Conservation (phyloP, 1,284 basidiomycete species). For the Golubevia pallescens region DNA sequence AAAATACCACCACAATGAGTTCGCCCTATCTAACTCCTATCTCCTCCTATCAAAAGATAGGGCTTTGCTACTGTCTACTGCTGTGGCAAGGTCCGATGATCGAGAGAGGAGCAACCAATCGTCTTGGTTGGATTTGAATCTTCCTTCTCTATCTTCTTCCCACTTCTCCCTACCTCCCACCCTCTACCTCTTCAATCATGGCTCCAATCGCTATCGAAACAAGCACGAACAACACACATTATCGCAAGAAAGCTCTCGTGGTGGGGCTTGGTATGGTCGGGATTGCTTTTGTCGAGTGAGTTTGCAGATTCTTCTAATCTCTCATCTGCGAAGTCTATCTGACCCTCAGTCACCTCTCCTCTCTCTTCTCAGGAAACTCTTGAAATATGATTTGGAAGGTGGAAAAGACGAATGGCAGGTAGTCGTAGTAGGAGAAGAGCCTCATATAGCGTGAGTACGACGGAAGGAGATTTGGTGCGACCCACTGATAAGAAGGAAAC, state of each 20-base stretch:
- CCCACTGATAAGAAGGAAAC: slow-evolving; percentile 21
- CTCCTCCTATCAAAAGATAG: no score
- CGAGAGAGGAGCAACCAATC: no score
- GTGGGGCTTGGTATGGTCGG: slow-evolving; percentile 77
- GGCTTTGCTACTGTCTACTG: no score
- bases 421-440: slow-evolving; percentile 70
- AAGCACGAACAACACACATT: not conserved
- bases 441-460: slow-evolving; percentile 73
- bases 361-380: slow-evolving; percentile 22
- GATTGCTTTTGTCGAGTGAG: slow-evolving; percentile 67
- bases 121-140: no score
- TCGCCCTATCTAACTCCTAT: no score
- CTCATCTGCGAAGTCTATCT: slow-evolving; percentile 38
- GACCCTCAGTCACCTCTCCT: slow-evolving; percentile 1
- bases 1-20: no score
- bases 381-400: slow-evolving; percentile 39
- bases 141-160: no score
- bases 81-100: no score
- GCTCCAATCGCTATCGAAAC: slow-evolving; percentile 15
- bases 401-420: slow-evolving; percentile 35
- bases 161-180: no score
- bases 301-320: not conserved
- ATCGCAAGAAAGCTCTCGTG: slow-evolving; percentile 66
- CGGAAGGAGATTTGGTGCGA: slow-evolving; percentile 52
- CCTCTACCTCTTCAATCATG: no score